phyloP scores from a whole-genome alignment of 768 basidiomycete genomes.

The Stropharia rugosoannulata region DNA sequence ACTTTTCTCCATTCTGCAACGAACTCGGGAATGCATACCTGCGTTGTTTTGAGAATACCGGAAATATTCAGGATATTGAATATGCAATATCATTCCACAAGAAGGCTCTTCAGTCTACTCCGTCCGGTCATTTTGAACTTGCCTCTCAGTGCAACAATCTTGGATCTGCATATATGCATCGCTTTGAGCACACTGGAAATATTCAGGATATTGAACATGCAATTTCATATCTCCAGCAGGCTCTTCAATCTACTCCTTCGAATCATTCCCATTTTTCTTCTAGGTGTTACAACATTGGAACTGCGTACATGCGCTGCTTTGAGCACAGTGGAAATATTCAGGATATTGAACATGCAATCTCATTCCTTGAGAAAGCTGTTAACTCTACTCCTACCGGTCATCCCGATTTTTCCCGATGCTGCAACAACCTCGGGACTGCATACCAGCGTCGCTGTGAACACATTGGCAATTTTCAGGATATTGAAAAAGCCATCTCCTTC shows the following conservation, averaged over 20 bases:
- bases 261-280: background rate
- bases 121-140: conserved; percentile 14
- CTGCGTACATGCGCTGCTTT: no score
- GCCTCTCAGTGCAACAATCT: conserved; percentile 16
- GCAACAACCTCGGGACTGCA: background rate
- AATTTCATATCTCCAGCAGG: conserved; percentile 2
- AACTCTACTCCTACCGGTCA: no score
- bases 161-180: conserved; percentile 12
- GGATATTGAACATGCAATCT: no score
- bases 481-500: no score
- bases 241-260: conserved; percentile 3
- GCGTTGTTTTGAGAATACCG: conserved; percentile 13
- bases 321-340: no score
- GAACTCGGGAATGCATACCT: conserved; percentile 19
- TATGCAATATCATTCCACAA: background rate
- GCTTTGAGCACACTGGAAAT: no score
- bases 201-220: conserved; percentile 1
- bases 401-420: background rate
- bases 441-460: background rate
- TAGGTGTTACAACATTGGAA: no score
- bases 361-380: no score
- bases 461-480: no score
- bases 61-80: conserved; percentile 22
- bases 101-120: no score
- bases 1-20: conserved; percentile 13